phyloP scores from a whole-genome alignment of 2,329 filamentous ascomycete species.

The Monosporascus sp. region DNA sequence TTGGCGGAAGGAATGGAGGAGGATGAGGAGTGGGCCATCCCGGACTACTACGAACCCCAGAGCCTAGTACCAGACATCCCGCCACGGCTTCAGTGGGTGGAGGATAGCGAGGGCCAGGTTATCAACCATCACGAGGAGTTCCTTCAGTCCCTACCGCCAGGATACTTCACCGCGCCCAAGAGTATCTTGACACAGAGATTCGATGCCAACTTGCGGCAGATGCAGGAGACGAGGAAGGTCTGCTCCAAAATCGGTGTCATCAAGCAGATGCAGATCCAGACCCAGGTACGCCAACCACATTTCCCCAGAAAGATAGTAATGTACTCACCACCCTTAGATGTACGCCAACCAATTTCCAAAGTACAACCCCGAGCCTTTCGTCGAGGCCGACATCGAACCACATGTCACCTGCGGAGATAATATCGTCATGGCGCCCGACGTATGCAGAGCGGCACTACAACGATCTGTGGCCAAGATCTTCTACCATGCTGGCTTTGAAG shows the following conservation, averaged over 20 bases:
- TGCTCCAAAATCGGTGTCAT: slow-evolving; percentile 96
- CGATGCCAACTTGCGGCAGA: slow-evolving; percentile 85
- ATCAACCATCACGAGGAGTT: slow-evolving; percentile 85
- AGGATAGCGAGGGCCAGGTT: slow-evolving; percentile 83
- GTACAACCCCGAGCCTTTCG: slow-evolving; percentile 84
- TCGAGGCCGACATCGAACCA: slow-evolving; percentile 80
- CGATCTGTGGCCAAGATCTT: slow-evolving; percentile 91
- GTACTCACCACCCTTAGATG: slow-evolving; percentile 50
- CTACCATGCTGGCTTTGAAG: slow-evolving; percentile 94
- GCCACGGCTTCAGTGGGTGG: slow-evolving; percentile 74
- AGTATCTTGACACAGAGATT: slow-evolving; percentile 73
- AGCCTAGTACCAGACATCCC: slow-evolving; percentile 81
- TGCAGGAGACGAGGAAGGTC: slow-evolving; percentile 94
- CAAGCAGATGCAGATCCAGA: slow-evolving; percentile 99
- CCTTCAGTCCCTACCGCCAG: slow-evolving; percentile 68
- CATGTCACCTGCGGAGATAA: slow-evolving; percentile 86
- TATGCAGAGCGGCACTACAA: slow-evolving; percentile 79
- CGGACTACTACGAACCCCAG: slow-evolving; percentile 90
- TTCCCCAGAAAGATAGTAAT: neutral
- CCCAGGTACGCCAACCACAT: slow-evolving; percentile 58
- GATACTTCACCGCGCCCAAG: slow-evolving; percentile 68
- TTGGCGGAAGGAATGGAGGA: slow-evolving; percentile 93
- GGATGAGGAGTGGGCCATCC: slow-evolving; percentile 76
- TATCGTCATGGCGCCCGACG: slow-evolving; percentile 76
- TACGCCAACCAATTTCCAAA: slow-evolving; percentile 99